These are phyloP conservation scores for Xylaria bambusicola DNA, from an alignment of 495 filamentous ascomycete species.

Conservation along the genomic window DNA sequence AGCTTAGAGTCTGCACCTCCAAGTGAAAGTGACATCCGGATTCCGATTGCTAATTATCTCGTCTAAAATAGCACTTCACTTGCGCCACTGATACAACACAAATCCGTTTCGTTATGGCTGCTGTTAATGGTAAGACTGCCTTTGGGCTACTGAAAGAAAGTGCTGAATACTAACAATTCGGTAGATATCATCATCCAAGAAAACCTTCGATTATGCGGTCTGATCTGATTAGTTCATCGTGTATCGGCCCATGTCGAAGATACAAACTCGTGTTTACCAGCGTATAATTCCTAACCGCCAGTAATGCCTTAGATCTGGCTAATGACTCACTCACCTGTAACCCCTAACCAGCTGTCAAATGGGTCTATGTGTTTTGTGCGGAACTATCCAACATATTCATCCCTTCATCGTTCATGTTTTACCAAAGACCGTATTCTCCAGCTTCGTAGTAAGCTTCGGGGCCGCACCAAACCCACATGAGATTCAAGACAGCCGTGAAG, in stretches of 20 bases:
- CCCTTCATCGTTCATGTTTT: conserved; percentile 13
- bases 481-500: conserved; percentile 26
- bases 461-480: conserved; percentile 25
- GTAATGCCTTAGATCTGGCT: conserved; percentile 36
- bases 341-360: conserved; percentile 30
- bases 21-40: not conserved
- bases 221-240: conserved; percentile 67
- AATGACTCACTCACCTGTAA: conserved; percentile 38
- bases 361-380: conserved; percentile 34
- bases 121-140: conserved; percentile 83
- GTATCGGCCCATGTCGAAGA: conserved; percentile 11
- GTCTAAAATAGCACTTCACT: conserved; percentile 60
- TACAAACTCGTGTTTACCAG: conserved; percentile 23
- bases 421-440: conserved; percentile 22
- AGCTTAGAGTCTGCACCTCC: no score
- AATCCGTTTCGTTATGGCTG: conserved; percentile 99
- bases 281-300: conserved; percentile 30
- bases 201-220: conserved; percentile 94
- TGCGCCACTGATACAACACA: conserved; percentile 98
- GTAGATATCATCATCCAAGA: conserved; percentile 99
- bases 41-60: not conserved
- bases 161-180: not conserved
- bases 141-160: not conserved
- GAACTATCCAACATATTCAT: conserved; percentile 25
- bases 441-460: conserved; percentile 28